Conservation (phyloP, 345 rosid species). For the Aquilaria yunnanensis region DNA sequence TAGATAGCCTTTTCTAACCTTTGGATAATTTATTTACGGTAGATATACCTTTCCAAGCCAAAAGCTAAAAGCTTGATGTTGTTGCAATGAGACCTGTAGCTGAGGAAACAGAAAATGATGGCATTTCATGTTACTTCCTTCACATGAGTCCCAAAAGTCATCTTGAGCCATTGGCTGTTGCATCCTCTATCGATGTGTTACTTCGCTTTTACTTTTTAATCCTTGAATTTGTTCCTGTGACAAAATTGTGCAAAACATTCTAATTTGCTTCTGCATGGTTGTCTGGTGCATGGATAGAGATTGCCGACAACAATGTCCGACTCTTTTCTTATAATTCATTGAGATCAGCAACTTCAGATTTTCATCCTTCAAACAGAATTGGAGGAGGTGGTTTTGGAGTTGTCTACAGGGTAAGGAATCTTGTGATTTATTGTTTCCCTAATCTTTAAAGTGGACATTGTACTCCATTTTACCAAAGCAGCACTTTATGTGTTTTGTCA, state of each 20-base stretch:
- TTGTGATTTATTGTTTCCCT: constrained; percentile 9
- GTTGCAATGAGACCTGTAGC: not conserved
- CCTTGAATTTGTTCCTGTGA: not conserved
- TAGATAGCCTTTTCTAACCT: too few species aligned
- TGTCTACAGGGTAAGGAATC: constrained; percentile 64
- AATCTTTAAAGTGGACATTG: not conserved
- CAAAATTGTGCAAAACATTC: constrained; percentile 5
- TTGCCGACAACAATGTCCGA: constrained; percentile 58
- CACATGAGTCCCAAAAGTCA: not conserved
- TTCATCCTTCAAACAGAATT: constrained; percentile 57
- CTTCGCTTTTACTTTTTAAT: not conserved
- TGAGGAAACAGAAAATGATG: not conserved
- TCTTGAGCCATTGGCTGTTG: not conserved
- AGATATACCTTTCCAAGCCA: too few species aligned
- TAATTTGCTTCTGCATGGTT: constrained; percentile 11
- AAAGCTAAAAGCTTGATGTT: too few species aligned
- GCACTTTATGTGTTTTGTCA: not conserved
- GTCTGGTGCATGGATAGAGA: constrained; percentile 34
- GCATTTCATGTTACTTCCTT: not conserved
- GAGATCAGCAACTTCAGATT: constrained; percentile 66
- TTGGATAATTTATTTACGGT: too few species aligned
- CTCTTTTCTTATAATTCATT: constrained; percentile 67
- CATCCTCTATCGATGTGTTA: too few species aligned
- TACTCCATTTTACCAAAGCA: not conserved
- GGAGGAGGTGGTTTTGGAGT: constrained; percentile 94